Conservation (phyloP, 2,329 filamentous ascomycete species). For the Aureobasidium namibiae region DNA sequence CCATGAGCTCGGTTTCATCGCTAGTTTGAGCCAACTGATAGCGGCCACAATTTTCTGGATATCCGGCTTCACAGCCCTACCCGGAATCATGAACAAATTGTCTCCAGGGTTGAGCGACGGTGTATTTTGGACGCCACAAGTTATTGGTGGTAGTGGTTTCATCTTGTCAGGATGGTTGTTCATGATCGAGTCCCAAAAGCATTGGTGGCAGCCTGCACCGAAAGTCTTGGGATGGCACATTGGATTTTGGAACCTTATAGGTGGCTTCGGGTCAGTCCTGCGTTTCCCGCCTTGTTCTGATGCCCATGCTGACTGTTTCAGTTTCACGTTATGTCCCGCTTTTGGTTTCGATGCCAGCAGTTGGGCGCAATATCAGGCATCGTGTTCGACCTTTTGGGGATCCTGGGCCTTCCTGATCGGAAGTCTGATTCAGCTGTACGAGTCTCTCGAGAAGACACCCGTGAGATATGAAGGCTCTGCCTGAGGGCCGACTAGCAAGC, state of each 20-base stretch:
- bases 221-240: constrained; percentile 58
- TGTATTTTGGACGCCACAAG: constrained; percentile 54
- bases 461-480: constrained; percentile 16
- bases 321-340: constrained; percentile 27
- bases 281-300: background rate
- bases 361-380: constrained; percentile 23
- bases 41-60: constrained; percentile 59
- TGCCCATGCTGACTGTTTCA: constrained; percentile 32
- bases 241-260: constrained; percentile 57
- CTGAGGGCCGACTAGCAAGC: background rate
- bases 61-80: constrained; percentile 52
- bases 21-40: constrained; percentile 47
- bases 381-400: constrained; percentile 21
- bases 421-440: constrained; percentile 23
- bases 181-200: constrained; percentile 58
- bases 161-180: constrained; percentile 51
- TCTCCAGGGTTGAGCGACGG: constrained; percentile 42
- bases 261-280: constrained; percentile 52
- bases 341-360: constrained; percentile 21
- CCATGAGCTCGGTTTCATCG: constrained; percentile 55
- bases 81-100: constrained; percentile 46
- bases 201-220: constrained; percentile 53
- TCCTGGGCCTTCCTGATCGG: constrained; percentile 25
- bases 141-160: constrained; percentile 56
- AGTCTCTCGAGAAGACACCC: constrained; percentile 22